Evolutionary conservation across 371 early-diverging fungal species (phyloP).

Genomic region (Basidiobolus meristosporus): DNA sequence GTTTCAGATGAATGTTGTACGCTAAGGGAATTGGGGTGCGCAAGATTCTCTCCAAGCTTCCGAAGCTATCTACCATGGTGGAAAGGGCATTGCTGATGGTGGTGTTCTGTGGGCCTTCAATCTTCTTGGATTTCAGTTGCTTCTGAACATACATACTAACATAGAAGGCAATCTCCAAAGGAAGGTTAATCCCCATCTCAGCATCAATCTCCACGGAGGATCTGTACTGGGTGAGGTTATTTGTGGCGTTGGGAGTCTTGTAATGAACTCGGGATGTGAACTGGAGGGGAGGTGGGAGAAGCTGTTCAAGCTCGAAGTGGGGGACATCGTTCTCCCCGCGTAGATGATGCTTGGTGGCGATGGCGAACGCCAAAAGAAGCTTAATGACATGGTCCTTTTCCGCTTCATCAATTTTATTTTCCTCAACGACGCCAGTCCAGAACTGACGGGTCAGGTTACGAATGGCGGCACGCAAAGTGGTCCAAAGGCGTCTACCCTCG

Average conservation of each 20-base stretch:
- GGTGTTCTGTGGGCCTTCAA: constrained; percentile 23
- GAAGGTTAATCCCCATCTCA: too few relatives aligned
- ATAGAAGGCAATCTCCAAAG: constrained; percentile 31
- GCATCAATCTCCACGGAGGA: too few relatives aligned
- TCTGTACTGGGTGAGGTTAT: constrained; percentile 6
- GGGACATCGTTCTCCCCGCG: constrained; percentile 36
- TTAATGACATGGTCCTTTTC: constrained; percentile 56
- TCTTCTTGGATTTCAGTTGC: constrained; percentile 16
- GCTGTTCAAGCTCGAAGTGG: constrained; percentile 25
- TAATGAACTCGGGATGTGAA: not conserved
- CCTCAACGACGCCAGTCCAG: constrained; percentile 35
- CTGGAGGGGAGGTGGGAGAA: constrained; percentile 14
- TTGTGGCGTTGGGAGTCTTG: not conserved
- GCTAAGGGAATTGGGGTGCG: constrained; percentile 61
- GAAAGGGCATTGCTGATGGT: constrained; percentile 23
- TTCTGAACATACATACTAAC: constrained; percentile 26
- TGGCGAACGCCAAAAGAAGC: constrained; percentile 42
- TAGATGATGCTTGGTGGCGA: constrained; percentile 47
- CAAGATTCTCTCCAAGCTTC: constrained; percentile 52
- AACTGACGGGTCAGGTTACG: constrained; percentile 38
- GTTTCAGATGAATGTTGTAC: constrained; percentile 59
- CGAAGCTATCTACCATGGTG: constrained; percentile 37
- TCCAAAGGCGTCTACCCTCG: constrained; percentile 51
- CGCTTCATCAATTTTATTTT: constrained; percentile 18
- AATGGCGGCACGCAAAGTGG: constrained; percentile 23